Conservation (phyloP, 2,329 filamentous ascomycete genomes). For the Pseudogymnoascus sp. region DNA sequence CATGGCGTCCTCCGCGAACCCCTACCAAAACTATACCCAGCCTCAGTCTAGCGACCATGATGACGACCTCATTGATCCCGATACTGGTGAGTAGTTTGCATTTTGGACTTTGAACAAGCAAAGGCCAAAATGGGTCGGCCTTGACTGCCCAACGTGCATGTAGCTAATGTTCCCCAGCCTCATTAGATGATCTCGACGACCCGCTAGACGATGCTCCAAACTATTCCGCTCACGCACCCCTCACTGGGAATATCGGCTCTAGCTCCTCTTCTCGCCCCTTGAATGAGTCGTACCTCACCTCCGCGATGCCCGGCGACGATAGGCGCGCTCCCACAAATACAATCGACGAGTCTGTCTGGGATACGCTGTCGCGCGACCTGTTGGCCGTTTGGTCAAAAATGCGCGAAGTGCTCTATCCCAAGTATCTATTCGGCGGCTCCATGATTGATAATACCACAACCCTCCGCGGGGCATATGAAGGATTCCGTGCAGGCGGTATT, state of each 20-base stretch:
- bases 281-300: constrained; percentile 77
- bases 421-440: constrained; percentile 72
- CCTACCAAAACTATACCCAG: constrained; percentile 51
- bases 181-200: constrained; percentile 89
- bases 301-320: constrained; percentile 85
- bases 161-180: constrained; percentile 44
- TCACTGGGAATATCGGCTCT: constrained; percentile 69
- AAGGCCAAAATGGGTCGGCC: neutral
- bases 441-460: constrained; percentile 51
- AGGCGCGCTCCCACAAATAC: constrained; percentile 82
- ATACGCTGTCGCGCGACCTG: constrained; percentile 86
- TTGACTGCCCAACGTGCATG: neutral
- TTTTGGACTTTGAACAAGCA: constrained; percentile 10
- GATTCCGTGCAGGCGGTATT: constrained; percentile 49
- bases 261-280: constrained; percentile 47
- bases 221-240: constrained; percentile 64
- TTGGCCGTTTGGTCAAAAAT: constrained; percentile 96
- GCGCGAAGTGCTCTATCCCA: constrained; percentile 91
- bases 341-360: constrained; percentile 96
- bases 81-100: constrained; percentile 52
- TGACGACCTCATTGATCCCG: constrained; percentile 68
- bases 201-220: constrained; percentile 52
- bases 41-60: constrained; percentile 45
- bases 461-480: constrained; percentile 53
- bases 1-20: constrained; percentile 33